phyloP scores from a whole-genome alignment of 176 grass and related monocot species.

The Carex littledalei region DNA sequence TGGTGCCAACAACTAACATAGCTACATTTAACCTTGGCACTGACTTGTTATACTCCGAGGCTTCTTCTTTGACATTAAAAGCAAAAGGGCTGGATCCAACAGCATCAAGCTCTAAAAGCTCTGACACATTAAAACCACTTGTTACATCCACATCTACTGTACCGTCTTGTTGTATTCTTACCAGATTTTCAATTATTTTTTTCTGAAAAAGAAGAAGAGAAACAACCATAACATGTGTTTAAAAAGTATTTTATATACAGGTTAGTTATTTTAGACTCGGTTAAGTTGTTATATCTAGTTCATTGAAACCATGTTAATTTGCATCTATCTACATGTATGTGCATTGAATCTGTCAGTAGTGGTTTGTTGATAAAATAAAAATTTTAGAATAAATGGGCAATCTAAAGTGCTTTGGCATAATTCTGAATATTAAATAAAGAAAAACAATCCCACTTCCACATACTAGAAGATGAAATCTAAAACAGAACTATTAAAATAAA shows the following conservation, averaged over 20 bases:
- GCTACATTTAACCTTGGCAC: conserved; percentile 92
- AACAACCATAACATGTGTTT: conserved; percentile 1
- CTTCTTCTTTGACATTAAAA: conserved; percentile 24
- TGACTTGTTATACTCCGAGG: conserved; percentile 52
- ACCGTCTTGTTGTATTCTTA: conserved; percentile 87
- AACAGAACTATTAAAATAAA: not conserved
- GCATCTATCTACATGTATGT: no score
- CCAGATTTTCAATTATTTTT: conserved; percentile 66
- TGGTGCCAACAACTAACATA: conserved; percentile 95
- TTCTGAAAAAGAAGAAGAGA: conserved; percentile 61
- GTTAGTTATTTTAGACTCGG: not conserved
- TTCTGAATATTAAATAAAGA: conserved; percentile 7
- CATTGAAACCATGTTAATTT: no score
- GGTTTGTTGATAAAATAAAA: not conserved
- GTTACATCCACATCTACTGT: conserved; percentile 72
- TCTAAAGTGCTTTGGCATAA: not conserved
- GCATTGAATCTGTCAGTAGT: not conserved
- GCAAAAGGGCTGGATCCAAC: conserved; percentile 36
- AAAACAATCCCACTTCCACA: not conserved
- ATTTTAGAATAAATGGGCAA: not conserved
- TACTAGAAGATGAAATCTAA: not conserved
- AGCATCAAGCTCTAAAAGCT: conserved; percentile 86
- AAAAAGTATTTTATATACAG: conserved; percentile 7
- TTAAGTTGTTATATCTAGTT: not conserved
- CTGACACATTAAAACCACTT: conserved; percentile 54